Base-by-base conservation (phyloP, 805 yeast species). In the Spathaspora gorwiae region DNA sequence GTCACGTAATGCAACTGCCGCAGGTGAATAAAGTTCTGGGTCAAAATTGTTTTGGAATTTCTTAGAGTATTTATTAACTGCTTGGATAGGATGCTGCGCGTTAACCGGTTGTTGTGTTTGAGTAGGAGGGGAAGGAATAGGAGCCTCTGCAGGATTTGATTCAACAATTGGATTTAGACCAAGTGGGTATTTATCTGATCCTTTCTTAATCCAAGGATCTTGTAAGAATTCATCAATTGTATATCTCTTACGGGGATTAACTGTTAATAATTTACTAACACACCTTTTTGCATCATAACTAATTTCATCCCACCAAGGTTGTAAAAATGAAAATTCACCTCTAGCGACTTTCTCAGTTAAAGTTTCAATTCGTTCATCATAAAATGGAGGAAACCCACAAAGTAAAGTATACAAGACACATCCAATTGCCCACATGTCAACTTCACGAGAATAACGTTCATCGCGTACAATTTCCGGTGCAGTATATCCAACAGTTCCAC, bases 361-460 rank as follows among this genome's bases (percentile, higher is more conserved):
- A 1, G 76, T 73, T 47, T 84, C 90, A 49, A 84, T 83, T 47
- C 82, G 70, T 58, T 87, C 94, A 59, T 88, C 95, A 64, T 90
- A 94, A 60, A 94, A 94, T 5, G 99, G 99, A 1, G 99, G 99
- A 67, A 94, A 94, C 3, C 99, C 99, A 69, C 98, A 94, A 32
- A 94, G 70, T 37, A 94, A 71, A 0, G 98, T 94, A 61, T 94
- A 94, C 45, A 94, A 68, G 0, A 94, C 97, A 68, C 99, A 94
- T 0, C 99, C 99, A 44, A 94, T 72, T 5, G 97, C 97, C 99
- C 99, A 94, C 94, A 94, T 88, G 62, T 94, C 99, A 33, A 94
- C 99, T 51, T 90, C 85, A 69, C 87, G 89, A 1, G 96, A 87
- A 61, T 94, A 94, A 39, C 83, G 76, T 68, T 90, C 95, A 64